These are phyloP conservation scores for Penicillium fimorum DNA, from an alignment of 495 filamentous ascomycete genomes.

Conservation along the genomic window DNA sequence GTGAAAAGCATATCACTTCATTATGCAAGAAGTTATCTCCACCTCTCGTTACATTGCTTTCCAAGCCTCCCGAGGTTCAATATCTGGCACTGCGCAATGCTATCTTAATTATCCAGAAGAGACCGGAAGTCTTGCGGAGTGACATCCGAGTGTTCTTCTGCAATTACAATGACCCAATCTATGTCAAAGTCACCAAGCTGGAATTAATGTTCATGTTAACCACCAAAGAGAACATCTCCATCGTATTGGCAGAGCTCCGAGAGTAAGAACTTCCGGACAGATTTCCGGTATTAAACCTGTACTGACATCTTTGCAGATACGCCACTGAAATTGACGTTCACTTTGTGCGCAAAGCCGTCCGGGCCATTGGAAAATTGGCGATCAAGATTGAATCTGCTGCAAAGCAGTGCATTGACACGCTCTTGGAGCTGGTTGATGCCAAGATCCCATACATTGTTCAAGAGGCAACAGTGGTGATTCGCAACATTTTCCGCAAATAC, in stretches of 20 bases:
- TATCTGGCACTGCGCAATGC: conserved; percentile 95
- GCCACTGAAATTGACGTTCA: conserved; percentile 98
- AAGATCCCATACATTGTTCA: conserved; percentile 99
- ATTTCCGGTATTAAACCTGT: not conserved
- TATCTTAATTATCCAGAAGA: conserved; percentile 85
- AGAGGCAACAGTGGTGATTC: conserved; percentile 98
- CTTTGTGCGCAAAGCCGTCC: conserved; percentile 96
- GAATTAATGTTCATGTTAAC: conserved; percentile 99
- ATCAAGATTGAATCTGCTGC: conserved; percentile 98
- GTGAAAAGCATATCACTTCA: conserved; percentile 84
- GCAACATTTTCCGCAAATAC: conserved; percentile 99
- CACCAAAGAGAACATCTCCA: conserved; percentile 91
- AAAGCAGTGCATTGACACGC: conserved; percentile 82
- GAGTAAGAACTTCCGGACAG: conserved; percentile 56
- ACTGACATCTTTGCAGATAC: conserved; percentile 52
- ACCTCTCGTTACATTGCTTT: conserved; percentile 89
- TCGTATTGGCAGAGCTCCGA: conserved; percentile 89
- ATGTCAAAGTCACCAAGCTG: conserved; percentile 98
- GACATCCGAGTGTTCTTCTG: conserved; percentile 99
- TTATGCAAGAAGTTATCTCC: conserved; percentile 93
- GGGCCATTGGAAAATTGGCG: conserved; percentile 95
- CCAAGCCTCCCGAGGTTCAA: conserved; percentile 96
- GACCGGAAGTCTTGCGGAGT: conserved; percentile 91
- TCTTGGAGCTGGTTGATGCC: conserved; percentile 92
- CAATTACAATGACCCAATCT: conserved; percentile 99